Evolutionary conservation across 306 rosid genomes (phyloP).

Genomic region (Dryas alaskensis): DNA sequence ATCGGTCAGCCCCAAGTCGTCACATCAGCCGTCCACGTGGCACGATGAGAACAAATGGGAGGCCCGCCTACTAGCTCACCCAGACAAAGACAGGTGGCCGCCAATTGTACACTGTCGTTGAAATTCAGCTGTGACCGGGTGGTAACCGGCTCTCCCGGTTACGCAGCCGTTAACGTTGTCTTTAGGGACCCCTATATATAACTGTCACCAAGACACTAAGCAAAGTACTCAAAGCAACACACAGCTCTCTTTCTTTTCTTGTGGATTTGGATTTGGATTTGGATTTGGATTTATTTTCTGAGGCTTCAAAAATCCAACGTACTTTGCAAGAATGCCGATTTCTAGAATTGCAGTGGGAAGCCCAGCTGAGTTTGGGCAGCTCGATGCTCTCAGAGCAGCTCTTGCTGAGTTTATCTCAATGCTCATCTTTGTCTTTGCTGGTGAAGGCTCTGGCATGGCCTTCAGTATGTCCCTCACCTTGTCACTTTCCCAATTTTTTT

Average conservation of each 20-base stretch:
- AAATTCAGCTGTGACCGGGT: constrained; percentile 19
- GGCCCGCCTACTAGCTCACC: constrained; percentile 34
- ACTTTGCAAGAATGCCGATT: constrained; percentile 43
- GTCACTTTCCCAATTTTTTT: background rate
- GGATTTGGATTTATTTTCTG: constrained; percentile 2
- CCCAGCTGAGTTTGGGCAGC: constrained; percentile 39
- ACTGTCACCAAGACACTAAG: constrained; percentile 2
- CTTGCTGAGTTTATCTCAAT: constrained; percentile 69
- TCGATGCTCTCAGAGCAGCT: constrained; percentile 52
- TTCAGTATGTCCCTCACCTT: constrained; percentile 41
- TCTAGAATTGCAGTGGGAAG: constrained; percentile 50
- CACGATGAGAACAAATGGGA: constrained; percentile 39
- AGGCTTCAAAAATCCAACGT: background rate
- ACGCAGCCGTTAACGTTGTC: constrained; percentile 4
- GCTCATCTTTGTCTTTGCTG: constrained; percentile 71
- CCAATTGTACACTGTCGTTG: constrained; percentile 16
- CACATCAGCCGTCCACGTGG: constrained; percentile 53
- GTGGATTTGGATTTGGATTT: constrained; percentile 1
- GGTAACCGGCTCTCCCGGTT: constrained; percentile 29
- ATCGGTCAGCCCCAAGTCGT: constrained; percentile 22
- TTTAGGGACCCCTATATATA: constrained; percentile 31
- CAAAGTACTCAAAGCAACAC: background rate
- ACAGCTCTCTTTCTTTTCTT: background rate
- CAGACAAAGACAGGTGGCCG: constrained; percentile 30
- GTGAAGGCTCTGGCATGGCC: constrained; percentile 76